Evolutionary conservation across 1,139 yeast species (phyloP), one percentile per base, ranked within the genome.

Genomic region (Suhomyces bokatorum): DNA sequence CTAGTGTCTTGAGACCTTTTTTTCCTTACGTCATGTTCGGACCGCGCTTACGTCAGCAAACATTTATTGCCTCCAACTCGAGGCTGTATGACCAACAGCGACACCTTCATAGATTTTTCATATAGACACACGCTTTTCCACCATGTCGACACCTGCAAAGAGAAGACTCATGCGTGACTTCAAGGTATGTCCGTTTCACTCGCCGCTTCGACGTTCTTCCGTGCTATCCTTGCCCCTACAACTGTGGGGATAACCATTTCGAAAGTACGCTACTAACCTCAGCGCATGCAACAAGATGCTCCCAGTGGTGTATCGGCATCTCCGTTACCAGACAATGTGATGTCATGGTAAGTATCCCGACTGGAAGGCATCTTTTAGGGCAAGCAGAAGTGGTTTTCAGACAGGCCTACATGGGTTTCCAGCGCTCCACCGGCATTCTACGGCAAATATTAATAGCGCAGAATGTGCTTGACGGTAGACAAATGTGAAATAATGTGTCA

Each of bases 131-230:
- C 13, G 29, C 22, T 31, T 34, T 14, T 17, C 29, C 35, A 53
- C 24, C 17, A 93, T 93, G 99, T 91, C 98, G 12, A 93, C 99
- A 4, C 95, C 97, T 26, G 99, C 99, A 10, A 84, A 97, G 66
- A 86, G 97, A 81, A 84, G 99, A 73, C 82, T 93, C 58, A 93
- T 93, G 98, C 88, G 99, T 66, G 99, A 93, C 69, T 90, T 93
- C 70, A 91, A 90, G 70, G 88, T 83, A 70, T 44, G 85, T 20
- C 35, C 16, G 6, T 10, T 20, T 14, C 24, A 20, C 6, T 16
- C 20, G 11, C 6, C 12, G 8, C 9, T 22, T 6, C 36, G 12
- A 6, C 6, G 9, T 4, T 22, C 26, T 8, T 9, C 29, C 36
- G 20, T 6, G 11, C 15, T 7, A 5, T 14, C n/a, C n/a, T 26